These are phyloP conservation scores for Dittrichia graveolens DNA, from an alignment of 129 eudicot genomes.

Conservation along the genomic window DNA sequence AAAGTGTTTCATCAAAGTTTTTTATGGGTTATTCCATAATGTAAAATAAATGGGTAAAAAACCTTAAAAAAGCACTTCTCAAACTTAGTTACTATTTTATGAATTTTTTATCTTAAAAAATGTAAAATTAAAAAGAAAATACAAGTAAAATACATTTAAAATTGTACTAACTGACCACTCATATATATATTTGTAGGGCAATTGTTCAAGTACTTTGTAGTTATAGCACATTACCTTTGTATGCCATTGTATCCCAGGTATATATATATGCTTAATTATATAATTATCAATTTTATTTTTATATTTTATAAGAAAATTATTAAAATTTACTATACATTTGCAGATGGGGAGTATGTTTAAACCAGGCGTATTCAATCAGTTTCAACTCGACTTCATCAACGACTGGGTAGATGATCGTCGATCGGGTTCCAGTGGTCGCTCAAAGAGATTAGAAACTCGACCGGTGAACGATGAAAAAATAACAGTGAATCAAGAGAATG, in stretches of 20 bases:
- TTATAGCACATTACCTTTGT: slow-evolving; percentile 77
- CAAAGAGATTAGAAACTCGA: not conserved
- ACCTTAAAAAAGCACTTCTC: too few species aligned
- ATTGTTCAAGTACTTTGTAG: slow-evolving; percentile 85
- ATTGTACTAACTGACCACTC: not conserved
- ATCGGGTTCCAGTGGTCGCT: not conserved
- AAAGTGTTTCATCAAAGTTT: too few species aligned
- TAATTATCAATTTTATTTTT: not conserved
- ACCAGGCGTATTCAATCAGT: too few species aligned
- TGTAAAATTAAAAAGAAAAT: too few species aligned
- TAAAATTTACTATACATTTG: not conserved
- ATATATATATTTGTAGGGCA: slow-evolving; percentile 36
- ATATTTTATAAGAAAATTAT: not conserved
- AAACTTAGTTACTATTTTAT: too few species aligned
- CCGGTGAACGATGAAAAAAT: not conserved
- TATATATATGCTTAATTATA: not conserved
- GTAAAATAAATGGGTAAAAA: too few species aligned
- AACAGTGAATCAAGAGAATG: not conserved
- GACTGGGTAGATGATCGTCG: too few species aligned
- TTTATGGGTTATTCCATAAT: too few species aligned
- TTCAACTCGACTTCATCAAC: too few species aligned
- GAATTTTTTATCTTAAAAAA: too few species aligned
- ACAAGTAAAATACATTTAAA: too few species aligned
- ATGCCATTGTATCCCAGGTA: slow-evolving; percentile 83
- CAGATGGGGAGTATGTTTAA: not conserved